A percentile compares a stretch with the other conserved stretches of the same genome.
These are phyloP conservation scores for Waitea zeae DNA, from an alignment of 1,284 basidiomycete species.

Conservation along the genomic window DNA sequence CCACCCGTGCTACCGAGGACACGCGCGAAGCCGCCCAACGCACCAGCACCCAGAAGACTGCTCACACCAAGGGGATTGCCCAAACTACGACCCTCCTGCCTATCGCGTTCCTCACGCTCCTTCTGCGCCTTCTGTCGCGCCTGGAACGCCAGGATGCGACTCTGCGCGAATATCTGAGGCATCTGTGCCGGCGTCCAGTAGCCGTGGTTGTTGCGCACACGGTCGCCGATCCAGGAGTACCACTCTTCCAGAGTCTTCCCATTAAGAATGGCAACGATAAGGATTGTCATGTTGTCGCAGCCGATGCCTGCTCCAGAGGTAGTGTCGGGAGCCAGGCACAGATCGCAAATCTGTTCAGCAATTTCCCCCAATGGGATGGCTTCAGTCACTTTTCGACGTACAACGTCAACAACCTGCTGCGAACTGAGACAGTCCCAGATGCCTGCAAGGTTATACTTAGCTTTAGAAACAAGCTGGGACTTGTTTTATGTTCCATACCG, in stretches of 20 bases:
- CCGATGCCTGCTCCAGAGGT: conserved; percentile 86
- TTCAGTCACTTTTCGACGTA: conserved; percentile 72
- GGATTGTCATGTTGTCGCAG: conserved; percentile 98
- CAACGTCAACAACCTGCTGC: conserved; percentile 85
- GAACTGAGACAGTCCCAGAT: conserved; percentile 98
- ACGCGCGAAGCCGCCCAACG: conserved; percentile 22
- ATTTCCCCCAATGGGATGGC: conserved; percentile 71
- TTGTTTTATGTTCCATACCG: conserved; percentile 39
- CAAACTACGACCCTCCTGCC: background rate
- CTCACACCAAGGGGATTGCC: background rate
- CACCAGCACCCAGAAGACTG: conserved; percentile 7
- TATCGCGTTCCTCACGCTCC: conserved; percentile 1
- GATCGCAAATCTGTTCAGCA: conserved; percentile 82
- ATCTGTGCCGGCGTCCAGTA: conserved; percentile 52
- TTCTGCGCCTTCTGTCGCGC: conserved; percentile 24
- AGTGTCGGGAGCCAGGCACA: conserved; percentile 89
- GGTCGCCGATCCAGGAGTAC: conserved; percentile 81
- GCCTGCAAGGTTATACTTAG: conserved; percentile 29
- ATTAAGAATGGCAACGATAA: conserved; percentile 78
- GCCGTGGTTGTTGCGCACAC: conserved; percentile 62
- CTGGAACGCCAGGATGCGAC: conserved; percentile 39
- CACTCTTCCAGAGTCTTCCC: conserved; percentile 85
- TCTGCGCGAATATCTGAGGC: conserved; percentile 52
- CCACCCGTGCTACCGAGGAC: conserved; percentile 31
- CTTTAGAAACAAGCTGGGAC: no score